A percentile compares a stretch with the other conserved stretches of the same genome.
Evolutionary conservation across 192 early-diverging fungal genomes (phyloP).

Genomic region (Funneliformis geosporum): DNA sequence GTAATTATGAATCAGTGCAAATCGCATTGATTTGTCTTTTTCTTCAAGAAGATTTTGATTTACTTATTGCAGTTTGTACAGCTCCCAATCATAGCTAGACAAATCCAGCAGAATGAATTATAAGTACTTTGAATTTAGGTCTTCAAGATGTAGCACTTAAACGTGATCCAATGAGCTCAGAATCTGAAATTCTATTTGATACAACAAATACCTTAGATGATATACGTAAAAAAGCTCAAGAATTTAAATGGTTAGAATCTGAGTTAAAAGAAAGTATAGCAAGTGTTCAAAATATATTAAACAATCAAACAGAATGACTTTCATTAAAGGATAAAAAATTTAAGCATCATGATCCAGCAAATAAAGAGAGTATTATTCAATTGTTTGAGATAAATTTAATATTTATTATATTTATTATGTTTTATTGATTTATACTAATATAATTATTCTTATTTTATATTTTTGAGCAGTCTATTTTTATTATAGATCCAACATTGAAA

Average conservation of each 20-base stretch:
- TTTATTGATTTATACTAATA: neutral
- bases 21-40: neutral
- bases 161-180: neutral
- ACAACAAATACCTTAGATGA: neutral
- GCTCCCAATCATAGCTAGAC: neutral
- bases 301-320: neutral
- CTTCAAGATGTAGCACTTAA: conserved; percentile 7
- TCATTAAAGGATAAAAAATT: neutral
- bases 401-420: neutral
- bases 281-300: neutral
- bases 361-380: neutral
- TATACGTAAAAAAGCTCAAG: neutral
- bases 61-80: neutral
- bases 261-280: neutral
- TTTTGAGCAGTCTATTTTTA: neutral
- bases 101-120: neutral
- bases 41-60: neutral
- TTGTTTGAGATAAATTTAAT: neutral
- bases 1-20: conserved; percentile 1
- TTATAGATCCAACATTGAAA: neutral
- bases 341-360: neutral
- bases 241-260: neutral
- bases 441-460: neutral
- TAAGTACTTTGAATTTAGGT: neutral
- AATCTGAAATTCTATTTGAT: neutral